A percentile compares a stretch with the other conserved stretches of the same genome.
Evolutionary conservation across 1,139 yeast species (phyloP).

Genomic region (Diutina ranongensis): DNA sequence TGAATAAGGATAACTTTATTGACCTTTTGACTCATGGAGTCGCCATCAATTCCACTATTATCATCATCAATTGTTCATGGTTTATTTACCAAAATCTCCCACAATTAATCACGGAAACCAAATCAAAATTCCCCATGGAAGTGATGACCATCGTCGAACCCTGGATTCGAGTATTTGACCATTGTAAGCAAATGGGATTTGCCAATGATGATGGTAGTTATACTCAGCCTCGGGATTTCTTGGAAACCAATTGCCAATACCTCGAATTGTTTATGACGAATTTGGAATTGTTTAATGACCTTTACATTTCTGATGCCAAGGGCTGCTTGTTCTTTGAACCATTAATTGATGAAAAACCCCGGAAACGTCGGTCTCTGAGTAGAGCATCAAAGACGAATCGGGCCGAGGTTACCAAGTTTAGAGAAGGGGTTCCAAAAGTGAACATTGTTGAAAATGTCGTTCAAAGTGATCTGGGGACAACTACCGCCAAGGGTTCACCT

Average conservation of each 20-base stretch:
- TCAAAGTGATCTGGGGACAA: no score
- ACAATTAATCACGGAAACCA: slow-evolving; percentile 9
- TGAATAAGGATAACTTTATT: slow-evolving; percentile 51
- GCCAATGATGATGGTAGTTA: slow-evolving; percentile 12
- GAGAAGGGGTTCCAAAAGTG: background rate
- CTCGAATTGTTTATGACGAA: slow-evolving; percentile 19
- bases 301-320: slow-evolving; percentile 36
- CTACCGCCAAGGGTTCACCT: no score
- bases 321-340: slow-evolving; percentile 36
- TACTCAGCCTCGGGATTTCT: background rate
- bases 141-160: slow-evolving; percentile 19
- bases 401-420: background rate
- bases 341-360: slow-evolving; percentile 22
- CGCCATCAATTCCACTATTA: slow-evolving; percentile 37
- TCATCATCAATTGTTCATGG: slow-evolving; percentile 55
- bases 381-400: background rate
- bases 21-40: slow-evolving; percentile 45
- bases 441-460: background rate
- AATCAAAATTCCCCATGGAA: background rate
- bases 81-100: slow-evolving; percentile 53
- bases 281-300: slow-evolving; percentile 29
- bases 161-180: slow-evolving; percentile 17
- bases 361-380: background rate
- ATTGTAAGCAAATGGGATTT: slow-evolving; percentile 18
- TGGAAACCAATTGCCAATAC: slow-evolving; percentile 3